Conservation (phyloP, 2,329 filamentous ascomycete species). For the Colletotrichum orchidophilum region DNA sequence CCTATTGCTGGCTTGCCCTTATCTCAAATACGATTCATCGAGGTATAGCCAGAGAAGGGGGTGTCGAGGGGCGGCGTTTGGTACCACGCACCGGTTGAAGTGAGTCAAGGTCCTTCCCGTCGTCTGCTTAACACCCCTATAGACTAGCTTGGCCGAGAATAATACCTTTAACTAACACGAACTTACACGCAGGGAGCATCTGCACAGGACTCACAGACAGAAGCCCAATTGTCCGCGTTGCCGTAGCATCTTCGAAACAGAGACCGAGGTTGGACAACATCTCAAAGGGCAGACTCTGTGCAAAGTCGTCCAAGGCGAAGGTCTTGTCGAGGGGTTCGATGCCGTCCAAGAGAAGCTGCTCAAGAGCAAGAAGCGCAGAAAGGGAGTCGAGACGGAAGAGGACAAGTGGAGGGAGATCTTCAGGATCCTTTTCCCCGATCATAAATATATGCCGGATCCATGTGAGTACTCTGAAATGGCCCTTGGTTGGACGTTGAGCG, state of each 20-base stretch:
- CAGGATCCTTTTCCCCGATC: background rate
- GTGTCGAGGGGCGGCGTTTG: background rate
- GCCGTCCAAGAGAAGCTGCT: background rate
- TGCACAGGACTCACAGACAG: slow-evolving; percentile 1
- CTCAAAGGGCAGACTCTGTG: background rate
- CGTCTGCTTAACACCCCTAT: too few species aligned
- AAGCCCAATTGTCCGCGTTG: slow-evolving; percentile 11
- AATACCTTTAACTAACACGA: background rate
- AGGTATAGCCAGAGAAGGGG: background rate
- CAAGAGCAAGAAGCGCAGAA: slow-evolving; percentile 1
- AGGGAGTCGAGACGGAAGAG: background rate
- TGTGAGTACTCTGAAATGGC: background rate
- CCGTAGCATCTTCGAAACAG: background rate
- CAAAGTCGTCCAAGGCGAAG: background rate
- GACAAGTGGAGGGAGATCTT: background rate
- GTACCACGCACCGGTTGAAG: background rate
- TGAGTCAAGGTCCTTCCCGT: too few species aligned
- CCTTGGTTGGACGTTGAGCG: too few species aligned
- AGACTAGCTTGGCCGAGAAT: background rate
- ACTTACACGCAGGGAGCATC: background rate
- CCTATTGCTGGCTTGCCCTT: background rate
- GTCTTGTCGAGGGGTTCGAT: background rate
- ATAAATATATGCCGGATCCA: background rate
- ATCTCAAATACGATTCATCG: background rate
- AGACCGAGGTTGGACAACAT: background rate